A percentile compares a stretch with the other conserved stretches of the same genome.
phyloP scores from a whole-genome alignment of 306 rosid species.

The Trifolium fragiferum region DNA sequence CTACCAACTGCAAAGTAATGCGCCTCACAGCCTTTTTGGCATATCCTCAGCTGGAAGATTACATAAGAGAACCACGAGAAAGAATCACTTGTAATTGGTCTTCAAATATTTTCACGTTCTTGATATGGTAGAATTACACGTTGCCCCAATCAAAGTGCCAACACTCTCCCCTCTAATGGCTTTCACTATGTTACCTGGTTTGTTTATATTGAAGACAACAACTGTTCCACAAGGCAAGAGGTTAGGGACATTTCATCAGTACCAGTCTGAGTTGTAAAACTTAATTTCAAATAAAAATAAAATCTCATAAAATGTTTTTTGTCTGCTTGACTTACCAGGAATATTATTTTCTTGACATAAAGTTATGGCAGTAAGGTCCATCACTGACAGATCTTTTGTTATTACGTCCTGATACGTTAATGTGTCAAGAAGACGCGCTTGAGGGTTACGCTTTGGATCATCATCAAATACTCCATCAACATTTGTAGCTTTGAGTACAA shows the following conservation, averaged over 20 bases:
- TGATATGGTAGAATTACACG: slow-evolving; percentile 54
- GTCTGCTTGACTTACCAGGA: slow-evolving; percentile 66
- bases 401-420: slow-evolving; percentile 84
- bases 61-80: slow-evolving; percentile 31
- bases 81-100: slow-evolving; percentile 30
- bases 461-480: slow-evolving; percentile 89
- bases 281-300: neutral
- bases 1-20: slow-evolving; percentile 28
- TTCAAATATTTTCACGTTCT: slow-evolving; percentile 52
- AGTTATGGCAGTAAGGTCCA: slow-evolving; percentile 99
- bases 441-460: slow-evolving; percentile 76
- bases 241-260: slow-evolving; percentile 19
- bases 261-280: neutral
- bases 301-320: slow-evolving; percentile 20
- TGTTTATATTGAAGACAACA: slow-evolving; percentile 86
- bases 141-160: slow-evolving; percentile 87
- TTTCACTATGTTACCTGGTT: slow-evolving; percentile 85
- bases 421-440: slow-evolving; percentile 79
- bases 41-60: slow-evolving; percentile 40
- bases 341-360: slow-evolving; percentile 93
- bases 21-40: slow-evolving; percentile 11
- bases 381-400: slow-evolving; percentile 83
- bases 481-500: slow-evolving; percentile 94
- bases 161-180: slow-evolving; percentile 89
- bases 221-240: slow-evolving; percentile 57